Conservation (phyloP, 441 rosid species). For the Cnidoscolus chayamansa region DNA sequence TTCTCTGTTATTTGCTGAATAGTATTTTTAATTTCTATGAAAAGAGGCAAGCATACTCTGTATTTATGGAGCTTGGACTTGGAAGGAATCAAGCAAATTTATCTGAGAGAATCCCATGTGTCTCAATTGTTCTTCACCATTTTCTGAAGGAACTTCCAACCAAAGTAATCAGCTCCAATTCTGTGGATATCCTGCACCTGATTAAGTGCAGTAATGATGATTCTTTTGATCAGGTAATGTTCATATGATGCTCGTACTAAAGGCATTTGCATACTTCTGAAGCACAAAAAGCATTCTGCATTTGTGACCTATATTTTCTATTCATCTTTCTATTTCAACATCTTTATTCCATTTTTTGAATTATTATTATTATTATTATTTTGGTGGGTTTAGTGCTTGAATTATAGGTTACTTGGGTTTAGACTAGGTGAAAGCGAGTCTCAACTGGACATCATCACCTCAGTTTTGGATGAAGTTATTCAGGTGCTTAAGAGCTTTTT, state of each 20-base stretch:
- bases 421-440: slow-evolving; percentile 57
- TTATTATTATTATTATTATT: background rate
- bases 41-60: slow-evolving; percentile 48
- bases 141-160: slow-evolving; percentile 76
- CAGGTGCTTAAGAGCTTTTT: slow-evolving; percentile 44
- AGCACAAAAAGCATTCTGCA: background rate
- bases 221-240: slow-evolving; percentile 68
- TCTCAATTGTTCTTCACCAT: slow-evolving; percentile 76
- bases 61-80: slow-evolving; percentile 66
- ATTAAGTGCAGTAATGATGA: slow-evolving; percentile 67
- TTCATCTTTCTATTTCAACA: slow-evolving; percentile 13
- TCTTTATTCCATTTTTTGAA: slow-evolving; percentile 15
- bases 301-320: background rate
- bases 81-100: slow-evolving; percentile 47
- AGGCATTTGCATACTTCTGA: background rate
- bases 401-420: slow-evolving; percentile 86
- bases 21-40: slow-evolving; percentile 21
- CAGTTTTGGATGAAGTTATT: slow-evolving; percentile 53
- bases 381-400: slow-evolving; percentile 49
- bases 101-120: slow-evolving; percentile 42
- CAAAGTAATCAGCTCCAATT: slow-evolving; percentile 55
- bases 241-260: slow-evolving; percentile 10
- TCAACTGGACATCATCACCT: slow-evolving; percentile 34
- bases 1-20: background rate
- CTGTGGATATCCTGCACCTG: slow-evolving; percentile 59